phyloP scores from a whole-genome alignment of 192 early-diverging fungal genomes.

The Backusella mclennaniae region DNA sequence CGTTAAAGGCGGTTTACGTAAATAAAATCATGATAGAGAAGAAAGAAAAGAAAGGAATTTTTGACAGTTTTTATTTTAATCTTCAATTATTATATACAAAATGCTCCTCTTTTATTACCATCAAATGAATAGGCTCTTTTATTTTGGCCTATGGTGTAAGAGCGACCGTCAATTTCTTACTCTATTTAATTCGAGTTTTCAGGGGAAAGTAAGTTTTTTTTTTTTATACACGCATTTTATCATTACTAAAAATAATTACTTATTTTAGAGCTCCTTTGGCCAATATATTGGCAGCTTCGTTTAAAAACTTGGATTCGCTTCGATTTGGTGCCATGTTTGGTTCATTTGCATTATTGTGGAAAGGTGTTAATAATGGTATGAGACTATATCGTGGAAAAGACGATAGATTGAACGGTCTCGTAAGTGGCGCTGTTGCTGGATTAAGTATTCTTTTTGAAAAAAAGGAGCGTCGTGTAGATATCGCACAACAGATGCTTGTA shows the following conservation, averaged over 20 bases:
- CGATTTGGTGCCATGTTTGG: conserved; percentile 80
- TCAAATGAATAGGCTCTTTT: conserved; percentile 39
- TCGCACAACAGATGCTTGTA: conserved; percentile 59
- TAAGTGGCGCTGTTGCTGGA: conserved; percentile 56
- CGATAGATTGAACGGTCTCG: conserved; percentile 52
- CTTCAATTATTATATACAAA: background rate
- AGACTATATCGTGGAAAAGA: conserved; percentile 48
- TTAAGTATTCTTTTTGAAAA: conserved; percentile 54
- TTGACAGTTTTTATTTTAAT: background rate
- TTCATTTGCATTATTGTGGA: conserved; percentile 74
- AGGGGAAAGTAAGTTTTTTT: conserved; percentile 33
- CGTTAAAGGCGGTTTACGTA: conserved; percentile 46
- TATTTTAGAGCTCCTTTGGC: conserved; percentile 40
- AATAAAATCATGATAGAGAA: background rate
- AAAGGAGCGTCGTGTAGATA: conserved; percentile 47
- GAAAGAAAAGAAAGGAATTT: background rate
- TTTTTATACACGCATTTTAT: background rate
- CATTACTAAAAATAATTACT: conserved; percentile 6
- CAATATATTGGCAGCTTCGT: conserved; percentile 43
- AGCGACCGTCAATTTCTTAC: conserved; percentile 53
- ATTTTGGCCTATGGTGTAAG: conserved; percentile 51
- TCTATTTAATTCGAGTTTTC: conserved; percentile 47
- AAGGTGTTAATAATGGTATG: conserved; percentile 65
- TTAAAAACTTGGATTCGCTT: conserved; percentile 54
- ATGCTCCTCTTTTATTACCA: background rate